phyloP scores from a whole-genome alignment of 768 basidiomycete genomes.

The Goffeauzyma gilvescens region DNA sequence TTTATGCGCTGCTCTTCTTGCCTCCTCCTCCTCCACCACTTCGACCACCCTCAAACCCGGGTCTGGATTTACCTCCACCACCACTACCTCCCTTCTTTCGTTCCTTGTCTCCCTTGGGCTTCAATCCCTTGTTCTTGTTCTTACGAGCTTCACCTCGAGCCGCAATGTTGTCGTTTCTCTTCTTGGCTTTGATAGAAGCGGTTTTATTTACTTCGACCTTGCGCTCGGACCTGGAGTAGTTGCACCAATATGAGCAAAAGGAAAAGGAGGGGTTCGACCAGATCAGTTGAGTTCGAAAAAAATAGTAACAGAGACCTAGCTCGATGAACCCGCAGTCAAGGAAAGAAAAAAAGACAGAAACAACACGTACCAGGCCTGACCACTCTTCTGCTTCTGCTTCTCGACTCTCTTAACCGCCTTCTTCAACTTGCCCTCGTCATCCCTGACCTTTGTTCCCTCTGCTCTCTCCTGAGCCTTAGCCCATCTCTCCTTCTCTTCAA shows the following conservation, averaged over 20 bases:
- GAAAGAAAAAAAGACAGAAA: neutral
- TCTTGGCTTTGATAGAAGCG: constrained; percentile 75
- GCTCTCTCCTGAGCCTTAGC: constrained; percentile 70
- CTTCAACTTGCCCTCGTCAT: constrained; percentile 66
- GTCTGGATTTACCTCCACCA: neutral
- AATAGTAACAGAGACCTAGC: no score
- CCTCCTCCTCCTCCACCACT: no score
- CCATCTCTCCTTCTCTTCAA: constrained; percentile 73
- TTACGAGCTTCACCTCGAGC: constrained; percentile 57
- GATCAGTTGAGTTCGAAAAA: neutral
- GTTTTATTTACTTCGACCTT: constrained; percentile 56
- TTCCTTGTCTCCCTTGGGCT: constrained; percentile 34
- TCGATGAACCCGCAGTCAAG: neutral
- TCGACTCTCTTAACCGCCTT: constrained; percentile 85
- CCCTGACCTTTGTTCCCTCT: constrained; percentile 77
- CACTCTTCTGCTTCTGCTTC: constrained; percentile 67
- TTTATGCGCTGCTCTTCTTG: no score
- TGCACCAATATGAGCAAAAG: neutral
- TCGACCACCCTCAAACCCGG: constrained; percentile 7
- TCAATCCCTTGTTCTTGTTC: constrained; percentile 42
- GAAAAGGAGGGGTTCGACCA: no score
- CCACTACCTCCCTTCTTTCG: constrained; percentile 16
- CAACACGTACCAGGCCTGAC: constrained; percentile 57
- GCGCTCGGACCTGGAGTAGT: constrained; percentile 57
- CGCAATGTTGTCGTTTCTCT: constrained; percentile 75